phyloP scores from a whole-genome alignment of 106 monocot species.

The Dioscorea dumetorum region DNA sequence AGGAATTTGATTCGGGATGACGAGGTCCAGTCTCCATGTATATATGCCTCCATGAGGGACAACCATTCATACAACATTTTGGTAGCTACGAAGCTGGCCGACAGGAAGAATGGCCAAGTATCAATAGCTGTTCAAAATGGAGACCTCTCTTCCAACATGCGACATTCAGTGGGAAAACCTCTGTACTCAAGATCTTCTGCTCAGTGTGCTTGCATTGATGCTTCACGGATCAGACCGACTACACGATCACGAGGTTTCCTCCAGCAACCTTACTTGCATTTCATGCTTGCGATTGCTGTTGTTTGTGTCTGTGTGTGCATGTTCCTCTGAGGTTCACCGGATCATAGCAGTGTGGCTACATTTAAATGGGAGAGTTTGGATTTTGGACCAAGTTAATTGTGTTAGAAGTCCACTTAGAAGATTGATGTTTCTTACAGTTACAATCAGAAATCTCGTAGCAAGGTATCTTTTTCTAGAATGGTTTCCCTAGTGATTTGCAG shows the following conservation, averaged over 20 bases:
- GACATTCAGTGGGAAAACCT: neutral
- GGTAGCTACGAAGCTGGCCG: constrained; percentile 28
- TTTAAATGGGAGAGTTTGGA: too few relatives aligned
- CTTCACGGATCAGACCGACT: neutral
- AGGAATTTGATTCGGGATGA: constrained; percentile 33
- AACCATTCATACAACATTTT: constrained; percentile 34
- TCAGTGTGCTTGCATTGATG: constrained; percentile 16
- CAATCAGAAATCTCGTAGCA: too few relatives aligned
- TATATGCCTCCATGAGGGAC: constrained; percentile 30
- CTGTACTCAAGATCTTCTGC: constrained; percentile 8
- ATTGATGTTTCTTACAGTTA: too few relatives aligned
- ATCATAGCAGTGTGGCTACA: too few relatives aligned
- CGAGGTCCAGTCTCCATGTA: constrained; percentile 19
- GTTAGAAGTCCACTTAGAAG: too few relatives aligned
- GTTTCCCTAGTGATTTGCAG: too few relatives aligned
- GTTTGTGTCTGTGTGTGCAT: constrained; percentile 47
- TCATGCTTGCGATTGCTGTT: constrained; percentile 32
- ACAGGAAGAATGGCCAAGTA: constrained; percentile 24
- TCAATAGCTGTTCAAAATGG: constrained; percentile 18
- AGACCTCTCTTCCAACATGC: constrained; percentile 5
- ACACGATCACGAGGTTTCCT: constrained; percentile 11
- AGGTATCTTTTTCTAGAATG: too few relatives aligned
- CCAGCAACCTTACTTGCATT: constrained; percentile 17
- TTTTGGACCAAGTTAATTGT: too few relatives aligned
- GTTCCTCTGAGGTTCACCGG: constrained; percentile 26